Evolutionary conservation across 768 basidiomycete species (phyloP).

Genomic region (Phanerochaete carnosa): DNA sequence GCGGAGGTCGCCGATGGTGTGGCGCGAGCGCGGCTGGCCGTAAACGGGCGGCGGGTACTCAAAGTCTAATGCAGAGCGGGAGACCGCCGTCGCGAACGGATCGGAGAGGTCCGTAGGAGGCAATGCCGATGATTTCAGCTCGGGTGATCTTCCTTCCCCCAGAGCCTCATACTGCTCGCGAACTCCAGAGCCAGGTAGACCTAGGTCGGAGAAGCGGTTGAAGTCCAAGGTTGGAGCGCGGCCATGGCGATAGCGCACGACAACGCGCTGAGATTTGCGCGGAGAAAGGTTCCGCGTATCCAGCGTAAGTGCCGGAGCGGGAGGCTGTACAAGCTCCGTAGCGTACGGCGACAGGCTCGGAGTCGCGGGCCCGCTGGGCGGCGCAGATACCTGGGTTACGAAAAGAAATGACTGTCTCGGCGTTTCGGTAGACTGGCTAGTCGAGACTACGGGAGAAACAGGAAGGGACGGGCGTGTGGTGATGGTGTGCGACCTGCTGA

Average conservation of each 20-base stretch:
- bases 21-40: background rate
- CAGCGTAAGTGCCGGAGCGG: background rate
- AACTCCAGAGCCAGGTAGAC: background rate
- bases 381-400: background rate
- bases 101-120: background rate
- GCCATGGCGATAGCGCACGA: constrained; percentile 8
- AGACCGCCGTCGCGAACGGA: background rate
- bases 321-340: background rate
- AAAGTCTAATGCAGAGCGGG: background rate
- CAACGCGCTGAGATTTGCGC: background rate
- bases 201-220: constrained; percentile 12
- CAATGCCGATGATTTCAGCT: background rate
- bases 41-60: background rate
- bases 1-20: background rate
- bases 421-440: background rate
- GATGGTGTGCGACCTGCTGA: constrained; percentile 18
- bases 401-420: background rate
- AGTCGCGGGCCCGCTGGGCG: background rate
- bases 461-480: constrained; percentile 2
- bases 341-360: background rate
- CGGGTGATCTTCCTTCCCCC: background rate
- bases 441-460: background rate
- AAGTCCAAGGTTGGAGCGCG: constrained; percentile 12
- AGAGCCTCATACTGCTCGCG: background rate
- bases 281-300: background rate